A percentile compares a stretch with the other conserved stretches of the same genome.
These are phyloP conservation scores for Byssothecium circinans DNA, from an alignment of 2,329 filamentous ascomycete genomes.

Conservation along the genomic window DNA sequence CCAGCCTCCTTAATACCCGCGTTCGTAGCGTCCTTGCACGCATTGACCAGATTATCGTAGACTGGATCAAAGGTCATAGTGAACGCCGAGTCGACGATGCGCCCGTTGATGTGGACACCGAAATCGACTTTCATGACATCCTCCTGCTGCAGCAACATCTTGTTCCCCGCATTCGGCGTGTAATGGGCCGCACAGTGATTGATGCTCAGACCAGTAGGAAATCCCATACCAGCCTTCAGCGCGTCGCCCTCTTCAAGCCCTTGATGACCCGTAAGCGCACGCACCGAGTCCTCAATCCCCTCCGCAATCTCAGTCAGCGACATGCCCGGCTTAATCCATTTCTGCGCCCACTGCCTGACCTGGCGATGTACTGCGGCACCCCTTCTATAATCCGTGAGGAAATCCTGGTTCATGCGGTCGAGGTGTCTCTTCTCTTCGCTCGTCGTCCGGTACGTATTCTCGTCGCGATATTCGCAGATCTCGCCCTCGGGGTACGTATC, in stretches of 20 bases:
- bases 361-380: constrained; percentile 88
- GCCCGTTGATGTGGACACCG: constrained; percentile 69
- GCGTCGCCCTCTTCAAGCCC: constrained; percentile 78
- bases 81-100: constrained; percentile 72
- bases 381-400: constrained; percentile 77
- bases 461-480: constrained; percentile 74
- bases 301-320: constrained; percentile 79
- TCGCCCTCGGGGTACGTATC: constrained; percentile 75
- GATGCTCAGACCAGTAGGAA: constrained; percentile 80
- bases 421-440: constrained; percentile 82
- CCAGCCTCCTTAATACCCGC: constrained; percentile 84
- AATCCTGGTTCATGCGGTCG: constrained; percentile 78
- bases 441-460: constrained; percentile 78
- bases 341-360: constrained; percentile 80
- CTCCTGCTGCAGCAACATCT: constrained; percentile 64
- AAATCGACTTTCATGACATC: constrained; percentile 77
- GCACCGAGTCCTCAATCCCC: constrained; percentile 82
- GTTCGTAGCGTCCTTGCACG: constrained; percentile 70
- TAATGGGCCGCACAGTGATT: constrained; percentile 88
- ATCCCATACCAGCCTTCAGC: constrained; percentile 78
- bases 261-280: constrained; percentile 73
- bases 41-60: constrained; percentile 67
- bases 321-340: constrained; percentile 79
- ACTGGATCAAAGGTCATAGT: constrained; percentile 69
- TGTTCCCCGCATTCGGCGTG: constrained; percentile 85